These are phyloP conservation scores for Afroboletus lepidellus DNA, from an alignment of 1,284 basidiomycete genomes.

Conservation along the genomic window DNA sequence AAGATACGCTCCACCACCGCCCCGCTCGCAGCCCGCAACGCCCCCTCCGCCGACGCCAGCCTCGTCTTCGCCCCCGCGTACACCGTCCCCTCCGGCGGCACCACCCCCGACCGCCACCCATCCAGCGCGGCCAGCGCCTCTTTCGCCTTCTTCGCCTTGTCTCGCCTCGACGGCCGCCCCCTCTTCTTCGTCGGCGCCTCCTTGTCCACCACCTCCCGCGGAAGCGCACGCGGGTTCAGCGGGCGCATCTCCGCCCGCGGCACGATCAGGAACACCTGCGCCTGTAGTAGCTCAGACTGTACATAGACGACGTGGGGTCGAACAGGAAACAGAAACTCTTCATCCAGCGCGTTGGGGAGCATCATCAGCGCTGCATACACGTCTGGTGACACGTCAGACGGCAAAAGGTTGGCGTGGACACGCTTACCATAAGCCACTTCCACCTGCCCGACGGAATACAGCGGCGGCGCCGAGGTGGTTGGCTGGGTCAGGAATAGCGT, in stretches of 20 bases:
- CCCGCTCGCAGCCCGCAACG: slow-evolving; percentile 43
- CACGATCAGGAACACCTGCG: slow-evolving; percentile 55
- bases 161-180: slow-evolving; percentile 65
- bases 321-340: slow-evolving; percentile 42
- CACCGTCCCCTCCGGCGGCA: slow-evolving; percentile 33
- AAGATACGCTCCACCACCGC: slow-evolving; percentile 52
- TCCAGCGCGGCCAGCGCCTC: slow-evolving; percentile 50
- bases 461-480: slow-evolving; percentile 45
- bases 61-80: slow-evolving; percentile 43
- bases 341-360: slow-evolving; percentile 45
- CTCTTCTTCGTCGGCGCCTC: slow-evolving; percentile 46
- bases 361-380: slow-evolving; percentile 45
- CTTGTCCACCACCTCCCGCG: slow-evolving; percentile 54
- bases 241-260: slow-evolving; percentile 52
- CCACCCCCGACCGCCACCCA: slow-evolving; percentile 43
- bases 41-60: slow-evolving; percentile 36
- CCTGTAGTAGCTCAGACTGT: slow-evolving; percentile 45
- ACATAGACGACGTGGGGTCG: slow-evolving; percentile 49
- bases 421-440: slow-evolving; percentile 57
- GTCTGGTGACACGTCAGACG: slow-evolving; percentile 41
- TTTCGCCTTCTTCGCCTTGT: slow-evolving; percentile 54
- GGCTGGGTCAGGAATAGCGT: slow-evolving; percentile 68
- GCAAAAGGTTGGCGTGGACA: not conserved
- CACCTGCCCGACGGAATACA: slow-evolving; percentile 49
- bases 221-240: slow-evolving; percentile 58